These are phyloP conservation scores for Trichoderma harzianum DNA, from an alignment of 2,329 filamentous ascomycete species.

Conservation along the genomic window DNA sequence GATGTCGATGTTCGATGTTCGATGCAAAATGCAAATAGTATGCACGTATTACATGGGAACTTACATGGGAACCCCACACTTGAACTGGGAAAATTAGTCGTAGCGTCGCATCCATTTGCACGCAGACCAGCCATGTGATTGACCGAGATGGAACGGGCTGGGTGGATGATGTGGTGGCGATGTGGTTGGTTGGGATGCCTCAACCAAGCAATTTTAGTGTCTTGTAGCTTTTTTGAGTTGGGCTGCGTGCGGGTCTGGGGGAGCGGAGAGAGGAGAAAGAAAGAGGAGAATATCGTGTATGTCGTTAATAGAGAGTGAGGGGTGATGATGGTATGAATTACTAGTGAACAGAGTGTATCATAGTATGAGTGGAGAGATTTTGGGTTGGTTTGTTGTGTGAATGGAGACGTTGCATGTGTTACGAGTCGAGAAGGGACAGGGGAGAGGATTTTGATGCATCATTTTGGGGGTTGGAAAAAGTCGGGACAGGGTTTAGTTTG, in stretches of 20 bases:
- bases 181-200: neutral
- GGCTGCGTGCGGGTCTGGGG: neutral
- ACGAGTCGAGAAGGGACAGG: neutral
- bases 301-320: neutral
- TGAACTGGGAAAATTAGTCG: neutral
- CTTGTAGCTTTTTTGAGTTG: neutral
- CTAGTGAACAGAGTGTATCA: neutral
- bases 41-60: neutral
- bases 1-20: neutral
- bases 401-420: neutral
- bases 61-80: neutral
- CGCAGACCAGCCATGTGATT: constrained; percentile 10
- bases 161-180: neutral
- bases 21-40: neutral
- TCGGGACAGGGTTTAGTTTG: neutral
- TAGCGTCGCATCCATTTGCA: constrained; percentile 6
- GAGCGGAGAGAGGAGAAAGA: neutral
- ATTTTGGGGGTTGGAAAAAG: neutral
- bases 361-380: neutral
- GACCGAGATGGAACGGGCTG: neutral
- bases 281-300: neutral
- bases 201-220: neutral
- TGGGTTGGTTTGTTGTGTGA: neutral
- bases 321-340: neutral
- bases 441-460: neutral